Evolutionary conservation across 768 basidiomycete genomes (phyloP), one percentile per base, ranked within the genome.

Genomic region (Hericium coralloides): DNA sequence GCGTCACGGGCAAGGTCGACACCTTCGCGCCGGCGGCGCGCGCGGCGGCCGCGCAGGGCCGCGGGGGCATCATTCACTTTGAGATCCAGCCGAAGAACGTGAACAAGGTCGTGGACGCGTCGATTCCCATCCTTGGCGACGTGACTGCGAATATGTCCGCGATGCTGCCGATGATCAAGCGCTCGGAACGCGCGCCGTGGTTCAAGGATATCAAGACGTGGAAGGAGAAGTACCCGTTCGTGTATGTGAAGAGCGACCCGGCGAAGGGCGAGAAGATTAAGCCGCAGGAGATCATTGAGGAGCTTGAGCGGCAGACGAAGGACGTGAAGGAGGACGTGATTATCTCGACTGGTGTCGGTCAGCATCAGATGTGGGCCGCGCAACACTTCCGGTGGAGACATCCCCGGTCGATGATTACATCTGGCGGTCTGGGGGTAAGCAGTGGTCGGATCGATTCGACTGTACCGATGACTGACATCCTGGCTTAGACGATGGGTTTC

Each of bases 291-390:
- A 92, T 98, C 55, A 83, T 99, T 41, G 88, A 93, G 73, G 95
- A 95, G 73, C 78, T 99, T 43, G 86, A 98, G 66, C 76, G 67
- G 54, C 89, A 92, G 74, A 83, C 83, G n/a, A 76, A 75, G 50
- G 78, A 87, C 58, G 81, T 75, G 70, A 95, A 98, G 74, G 87
- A 91, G 57, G 84, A 98, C 22, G 80, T 97, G 39, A 73, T 99
- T 66, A 73, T 99, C 53, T 72, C 92, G 12, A 99, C 97, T 15
- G 97, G 97, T 64, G 97, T 99, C 20, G 97, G 97, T 8, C 97
- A 99, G 70, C 97, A 98, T 74, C 95, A 99, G 73, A 98, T 98
- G 97, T 98, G 93, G 94, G 95, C 95, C 2, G 92, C 91, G 43
- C 97, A 99, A 70, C 79, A 87, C 69, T 98, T 83, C 73, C 79